Evolutionary conservation across 2,329 filamentous ascomycete genomes (phyloP), one percentile per base, ranked within the genome.

Genomic region (Venturia effusa): DNA sequence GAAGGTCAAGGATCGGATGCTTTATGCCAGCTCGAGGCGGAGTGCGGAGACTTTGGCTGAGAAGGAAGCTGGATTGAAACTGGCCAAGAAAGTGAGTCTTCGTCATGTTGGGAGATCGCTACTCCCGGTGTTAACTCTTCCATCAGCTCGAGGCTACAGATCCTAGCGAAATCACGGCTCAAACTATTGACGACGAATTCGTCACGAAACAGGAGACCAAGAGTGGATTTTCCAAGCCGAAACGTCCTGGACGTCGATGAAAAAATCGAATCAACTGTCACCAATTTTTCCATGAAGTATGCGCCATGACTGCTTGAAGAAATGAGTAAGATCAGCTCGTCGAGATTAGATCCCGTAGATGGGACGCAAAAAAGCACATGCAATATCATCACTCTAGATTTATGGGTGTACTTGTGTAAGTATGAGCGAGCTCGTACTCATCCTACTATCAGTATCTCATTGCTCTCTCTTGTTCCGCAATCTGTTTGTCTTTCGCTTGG

Each of bases 1-100:
- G 62, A 89, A 86, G 76, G 89, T 94, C 78, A 92, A 90, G 78
- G 88, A 89, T 76, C 82, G 89, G 67, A 95, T 95, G 90, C 76
- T 94, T 71, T 94, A 94, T 73, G 89, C 90, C 30, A 83, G 82
- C 63, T 82, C 80, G 65, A 79, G 84, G 68, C 76, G 77, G 34
- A 78, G 79, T 30, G 88, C 90, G 3, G 78, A 92, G 37, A 76
- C 79, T n/a, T 74, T 87, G 40, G 89, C 89, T 22, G 83, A 86
- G 69, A 76, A 76, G 41, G 84, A 90, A 68, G 87, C 84, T 1
- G 86, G 85, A 0, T 71, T 93, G 61, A 80, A 78, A 64, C 78
- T 90, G 4, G 85, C 84, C 64, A 92, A 90, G 82, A 88, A 83
- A 72, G 85, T 88, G 88, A 74, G 82, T 85, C 13, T 61, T 22